Evolutionary conservation across 1,284 basidiomycete genomes (phyloP).

Genomic region (Vanrija humicola): DNA sequence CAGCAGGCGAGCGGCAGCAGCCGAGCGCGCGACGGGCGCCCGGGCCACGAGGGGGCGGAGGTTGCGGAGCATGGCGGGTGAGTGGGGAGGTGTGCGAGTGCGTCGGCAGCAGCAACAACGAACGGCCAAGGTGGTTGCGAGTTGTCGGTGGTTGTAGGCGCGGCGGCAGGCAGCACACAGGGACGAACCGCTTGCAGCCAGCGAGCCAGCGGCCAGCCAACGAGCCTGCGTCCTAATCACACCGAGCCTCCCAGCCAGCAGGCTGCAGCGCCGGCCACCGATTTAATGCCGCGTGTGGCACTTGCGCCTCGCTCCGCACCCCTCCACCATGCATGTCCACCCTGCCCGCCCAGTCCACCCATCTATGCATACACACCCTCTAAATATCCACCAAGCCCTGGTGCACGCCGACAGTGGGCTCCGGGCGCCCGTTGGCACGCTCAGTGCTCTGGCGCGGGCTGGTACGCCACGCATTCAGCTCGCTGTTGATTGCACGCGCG

Average conservation of each 20-base stretch:
- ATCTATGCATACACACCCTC: slow-evolving; percentile 5
- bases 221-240: too few relatives aligned
- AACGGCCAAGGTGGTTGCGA: too few relatives aligned
- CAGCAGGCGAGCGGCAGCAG: slow-evolving; percentile 19
- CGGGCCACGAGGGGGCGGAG: slow-evolving; percentile 37
- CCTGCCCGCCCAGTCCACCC: background rate
- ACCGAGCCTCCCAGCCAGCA: too few relatives aligned
- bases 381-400: slow-evolving; percentile 39
- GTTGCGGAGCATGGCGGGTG: slow-evolving; percentile 36
- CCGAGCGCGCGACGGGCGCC: slow-evolving; percentile 19
- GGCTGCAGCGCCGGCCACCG: too few relatives aligned
- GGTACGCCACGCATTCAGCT: slow-evolving; percentile 36
- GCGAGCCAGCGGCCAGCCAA: too few relatives aligned
- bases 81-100: slow-evolving; percentile 6
- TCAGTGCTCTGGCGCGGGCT: slow-evolving; percentile 5
- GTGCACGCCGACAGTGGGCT: slow-evolving; percentile 27
- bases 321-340: too few relatives aligned
- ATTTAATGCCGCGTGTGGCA: too few relatives aligned
- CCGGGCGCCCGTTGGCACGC: slow-evolving; percentile 5
- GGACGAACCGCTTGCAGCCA: too few relatives aligned
- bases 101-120: too few relatives aligned
- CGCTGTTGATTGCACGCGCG: slow-evolving; percentile 20
- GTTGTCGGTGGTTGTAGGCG: too few relatives aligned
- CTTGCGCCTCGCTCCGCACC: too few relatives aligned
- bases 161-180: too few relatives aligned